Percentiles rank a stretch among this genome's conserved stretches.
Conservation (phyloP, 1,284 basidiomycete genomes). For the Leucoagaricus sp. region DNA sequence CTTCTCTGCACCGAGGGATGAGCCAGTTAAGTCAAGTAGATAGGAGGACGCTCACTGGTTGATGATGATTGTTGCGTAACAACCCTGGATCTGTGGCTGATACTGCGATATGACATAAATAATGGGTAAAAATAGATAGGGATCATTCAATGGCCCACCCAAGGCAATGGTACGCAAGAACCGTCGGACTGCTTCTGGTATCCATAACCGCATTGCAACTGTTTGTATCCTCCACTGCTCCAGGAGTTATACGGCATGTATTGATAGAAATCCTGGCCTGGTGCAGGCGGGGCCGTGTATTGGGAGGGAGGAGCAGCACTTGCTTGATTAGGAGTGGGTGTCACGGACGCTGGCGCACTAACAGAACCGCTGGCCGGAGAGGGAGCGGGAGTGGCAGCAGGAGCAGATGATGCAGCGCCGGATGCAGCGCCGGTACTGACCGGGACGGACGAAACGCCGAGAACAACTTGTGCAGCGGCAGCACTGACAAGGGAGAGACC, state of each 20-base stretch:
- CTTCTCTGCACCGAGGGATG: constrained; percentile 10
- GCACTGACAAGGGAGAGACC: constrained; percentile 58
- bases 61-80: constrained; percentile 69
- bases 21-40: neutral
- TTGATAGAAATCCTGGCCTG: constrained; percentile 41
- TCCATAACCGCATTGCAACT: constrained; percentile 68
- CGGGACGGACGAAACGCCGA: constrained; percentile 52
- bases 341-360: neutral
- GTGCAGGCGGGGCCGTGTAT: constrained; percentile 42
- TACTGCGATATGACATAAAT: constrained; percentile 31
- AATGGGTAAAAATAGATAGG: constrained; percentile 10
- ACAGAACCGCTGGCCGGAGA: constrained; percentile 16
- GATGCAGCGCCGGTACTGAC: constrained; percentile 21
- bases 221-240: constrained; percentile 60
- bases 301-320: constrained; percentile 29
- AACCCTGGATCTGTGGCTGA: constrained; percentile 45
- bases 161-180: constrained; percentile 51
- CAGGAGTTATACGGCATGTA: constrained; percentile 61
- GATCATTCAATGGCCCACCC: constrained; percentile 44
- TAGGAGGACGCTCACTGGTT: constrained; percentile 36
- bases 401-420: constrained; percentile 6
- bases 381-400: constrained; percentile 16
- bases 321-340: constrained; percentile 1
- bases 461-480: constrained; percentile 56
- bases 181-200: constrained; percentile 57